phyloP scores from a whole-genome alignment of 192 early-diverging fungal genomes.

The Coemansia sp. region DNA sequence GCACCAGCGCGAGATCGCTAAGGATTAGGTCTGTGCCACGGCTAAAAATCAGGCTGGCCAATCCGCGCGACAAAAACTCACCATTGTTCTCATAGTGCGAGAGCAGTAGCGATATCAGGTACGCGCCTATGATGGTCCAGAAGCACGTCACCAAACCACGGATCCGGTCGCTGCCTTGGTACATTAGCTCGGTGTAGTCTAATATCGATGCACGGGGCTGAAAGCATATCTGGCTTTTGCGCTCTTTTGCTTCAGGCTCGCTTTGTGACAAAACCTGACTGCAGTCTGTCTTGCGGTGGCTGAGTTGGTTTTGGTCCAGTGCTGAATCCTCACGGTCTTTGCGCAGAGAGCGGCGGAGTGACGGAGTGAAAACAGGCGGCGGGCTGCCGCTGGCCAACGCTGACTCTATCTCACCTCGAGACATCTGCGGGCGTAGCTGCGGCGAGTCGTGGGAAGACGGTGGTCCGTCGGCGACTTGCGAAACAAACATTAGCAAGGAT shows the following conservation, averaged over 20 bases:
- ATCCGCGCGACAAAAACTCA: conserved; percentile 29
- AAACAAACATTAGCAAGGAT: conserved; percentile 30
- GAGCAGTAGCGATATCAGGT: conserved; percentile 39
- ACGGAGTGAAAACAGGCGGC: conserved; percentile 33
- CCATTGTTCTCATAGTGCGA: conserved; percentile 47
- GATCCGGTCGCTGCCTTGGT: conserved; percentile 49
- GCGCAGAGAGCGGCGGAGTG: conserved; percentile 36
- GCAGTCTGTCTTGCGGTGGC: not conserved
- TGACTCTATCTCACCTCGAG: conserved; percentile 29
- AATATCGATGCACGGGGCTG: conserved; percentile 47
- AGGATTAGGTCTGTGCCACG: conserved; percentile 65
- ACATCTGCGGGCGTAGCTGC: conserved; percentile 22
- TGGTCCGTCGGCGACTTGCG: conserved; percentile 30
- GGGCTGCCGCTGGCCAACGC: conserved; percentile 17
- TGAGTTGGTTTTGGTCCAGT: not conserved
- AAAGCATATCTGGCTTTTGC: conserved; percentile 21
- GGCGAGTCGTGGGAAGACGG: conserved; percentile 45
- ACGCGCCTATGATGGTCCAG: conserved; percentile 51
- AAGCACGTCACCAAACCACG: conserved; percentile 53
- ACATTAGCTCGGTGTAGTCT: conserved; percentile 56
- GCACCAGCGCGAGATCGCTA: conserved; percentile 71
- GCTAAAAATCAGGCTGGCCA: conserved; percentile 41
- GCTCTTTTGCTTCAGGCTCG: conserved; percentile 8
- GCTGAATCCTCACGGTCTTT: conserved; percentile 18
- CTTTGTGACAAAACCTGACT: not conserved